Evolutionary conservation across 441 rosid species (phyloP).

Genomic region (Corymbia citriodora): DNA sequence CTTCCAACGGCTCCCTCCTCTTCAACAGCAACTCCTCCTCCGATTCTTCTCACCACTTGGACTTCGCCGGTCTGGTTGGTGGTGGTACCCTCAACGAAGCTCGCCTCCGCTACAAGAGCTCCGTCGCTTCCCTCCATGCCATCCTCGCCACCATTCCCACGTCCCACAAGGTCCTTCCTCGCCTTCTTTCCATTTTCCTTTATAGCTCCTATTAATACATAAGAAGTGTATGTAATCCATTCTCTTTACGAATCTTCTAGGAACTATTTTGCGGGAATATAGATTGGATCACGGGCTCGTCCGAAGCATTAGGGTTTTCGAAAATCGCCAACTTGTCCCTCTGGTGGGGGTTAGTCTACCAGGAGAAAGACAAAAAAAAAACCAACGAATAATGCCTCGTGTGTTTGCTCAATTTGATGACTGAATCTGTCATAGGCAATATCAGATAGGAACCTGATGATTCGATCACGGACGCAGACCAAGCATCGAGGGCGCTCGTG

Average conservation of each 20-base stretch:
- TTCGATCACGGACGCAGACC: background rate
- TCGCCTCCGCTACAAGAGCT: slow-evolving; percentile 50
- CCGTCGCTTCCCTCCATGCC: slow-evolving; percentile 63
- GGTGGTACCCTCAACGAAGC: slow-evolving; percentile 52
- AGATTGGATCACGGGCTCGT: background rate
- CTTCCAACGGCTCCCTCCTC: slow-evolving; percentile 17
- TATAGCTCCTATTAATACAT: background rate
- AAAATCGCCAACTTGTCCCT: background rate
- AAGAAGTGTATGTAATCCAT: too few species aligned
- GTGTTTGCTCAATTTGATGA: background rate
- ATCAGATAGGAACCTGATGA: background rate
- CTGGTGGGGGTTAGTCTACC: background rate
- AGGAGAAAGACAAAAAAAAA: background rate
- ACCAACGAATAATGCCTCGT: background rate
- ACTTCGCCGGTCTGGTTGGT: slow-evolving; percentile 9
- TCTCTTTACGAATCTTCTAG: background rate
- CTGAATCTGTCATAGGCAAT: background rate
- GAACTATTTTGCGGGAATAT: background rate
- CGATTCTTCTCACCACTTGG: slow-evolving; percentile 39
- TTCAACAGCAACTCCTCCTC: slow-evolving; percentile 34
- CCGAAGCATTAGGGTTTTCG: background rate
- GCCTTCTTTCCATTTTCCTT: background rate
- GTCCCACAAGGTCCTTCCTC: slow-evolving; percentile 42
- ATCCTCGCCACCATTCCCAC: slow-evolving; percentile 54
- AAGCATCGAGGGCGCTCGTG: too few species aligned